Base-by-base conservation (phyloP, 2,329 filamentous ascomycete genomes). In the Hirsutella thompsonii region DNA sequence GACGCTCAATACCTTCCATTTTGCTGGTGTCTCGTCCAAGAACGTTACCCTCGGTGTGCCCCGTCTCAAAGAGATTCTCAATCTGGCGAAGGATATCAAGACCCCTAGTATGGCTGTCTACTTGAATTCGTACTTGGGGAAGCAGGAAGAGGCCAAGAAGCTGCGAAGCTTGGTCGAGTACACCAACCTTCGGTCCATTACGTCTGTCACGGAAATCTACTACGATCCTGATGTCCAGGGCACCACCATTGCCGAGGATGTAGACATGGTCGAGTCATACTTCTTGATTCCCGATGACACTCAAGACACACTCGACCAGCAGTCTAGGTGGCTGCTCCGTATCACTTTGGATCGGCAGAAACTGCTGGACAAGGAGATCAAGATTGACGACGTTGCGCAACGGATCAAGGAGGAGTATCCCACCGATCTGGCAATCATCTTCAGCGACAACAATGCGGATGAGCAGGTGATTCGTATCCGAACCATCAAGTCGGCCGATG, bases 1-100 rank as follows among this genome's bases (percentile, higher is more conserved):
- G 92, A 98, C 92, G 1, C 69, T 98, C 46, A 98, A 98, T 68
- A 98, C 92, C 20, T 98, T 98, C 83, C 92, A 98, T 72, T 98
- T 98, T 62, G 89, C 92, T 62, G 92, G 92, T 94, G 88, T 98
- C 46, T 94, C 93, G 30, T 94, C 90, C 20, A 98, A 98, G 81
- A 98, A 98, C 72, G 90, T 98, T 42, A 98, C 92, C 0, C 81
- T 98, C 38, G 92, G 92, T 87, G 92, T 98, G 35, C 92, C 92
- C 35, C 90, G 92, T 79, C 77, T 98, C 38, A 98, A 98, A 74
- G 92, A 98, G 68, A 98, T 98, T 78, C 74, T 98, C 43, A 98
- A 98, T 61, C 80, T 98, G 44, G 92, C 93, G 0, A 89, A 83
- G 52, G 93, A 96, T 63, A 95, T 98, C 70, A 98, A 96, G 72